Percentiles rank a stretch among this genome's conserved stretches.
Evolutionary conservation across 352 stramenopile species (phyloP).

Genomic region (Globisporangium ultimum): DNA sequence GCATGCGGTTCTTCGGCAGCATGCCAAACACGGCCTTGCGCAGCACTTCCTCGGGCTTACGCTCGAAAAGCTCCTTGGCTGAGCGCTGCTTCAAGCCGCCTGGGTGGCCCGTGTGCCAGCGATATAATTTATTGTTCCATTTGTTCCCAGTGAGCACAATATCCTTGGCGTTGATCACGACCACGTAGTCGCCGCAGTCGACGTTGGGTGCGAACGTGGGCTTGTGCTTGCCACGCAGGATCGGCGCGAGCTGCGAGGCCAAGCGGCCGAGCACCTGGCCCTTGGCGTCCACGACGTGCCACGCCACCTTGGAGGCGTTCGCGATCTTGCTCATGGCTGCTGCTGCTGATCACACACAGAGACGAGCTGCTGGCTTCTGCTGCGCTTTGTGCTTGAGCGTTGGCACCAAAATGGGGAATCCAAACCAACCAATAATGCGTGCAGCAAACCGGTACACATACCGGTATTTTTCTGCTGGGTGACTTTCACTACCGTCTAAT

Average conservation of each 20-base stretch:
- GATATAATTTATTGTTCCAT: conserved; percentile 97
- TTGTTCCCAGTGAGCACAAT: conserved; percentile 96
- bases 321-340: conserved; percentile 75
- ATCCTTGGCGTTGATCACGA: conserved; percentile 96
- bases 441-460: neutral
- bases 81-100: conserved; percentile 95
- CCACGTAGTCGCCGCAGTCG: conserved; percentile 98
- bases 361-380: neutral
- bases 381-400: neutral
- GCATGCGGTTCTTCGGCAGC: conserved; percentile 97
- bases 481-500: neutral
- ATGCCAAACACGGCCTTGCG: conserved; percentile 97
- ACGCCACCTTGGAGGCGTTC: conserved; percentile 82
- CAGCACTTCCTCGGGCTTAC: conserved; percentile 95
- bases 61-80: conserved; percentile 92
- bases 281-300: conserved; percentile 96
- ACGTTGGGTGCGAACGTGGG: conserved; percentile 96
- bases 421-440: conserved; percentile 1
- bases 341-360: conserved; percentile 1
- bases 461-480: neutral
- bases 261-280: conserved; percentile 95
- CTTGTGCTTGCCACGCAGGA: conserved; percentile 99
- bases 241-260: conserved; percentile 93
- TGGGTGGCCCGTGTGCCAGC: conserved; percentile 97
- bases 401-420: neutral